These are phyloP conservation scores for Naumovozyma dairenensis DNA, from an alignment of 805 yeast genomes.

Conservation along the genomic window DNA sequence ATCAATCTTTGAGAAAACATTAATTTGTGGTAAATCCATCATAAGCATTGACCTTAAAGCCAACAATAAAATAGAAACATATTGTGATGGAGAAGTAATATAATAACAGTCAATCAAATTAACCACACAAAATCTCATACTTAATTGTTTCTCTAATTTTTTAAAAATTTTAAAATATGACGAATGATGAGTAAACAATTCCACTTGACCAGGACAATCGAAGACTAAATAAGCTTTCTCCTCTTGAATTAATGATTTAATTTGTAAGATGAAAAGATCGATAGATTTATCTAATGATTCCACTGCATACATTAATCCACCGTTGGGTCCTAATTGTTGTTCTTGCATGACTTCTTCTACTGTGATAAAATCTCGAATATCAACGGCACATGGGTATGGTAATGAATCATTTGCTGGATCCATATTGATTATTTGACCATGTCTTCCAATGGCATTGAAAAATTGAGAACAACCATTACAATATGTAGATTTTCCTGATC, in stretches of 20 bases:
- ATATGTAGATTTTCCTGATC: conserved; percentile 92
- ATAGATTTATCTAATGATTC: conserved; percentile 52
- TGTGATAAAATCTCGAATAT: conserved; percentile 66
- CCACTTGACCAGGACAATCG: conserved; percentile 96
- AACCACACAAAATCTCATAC: conserved; percentile 72
- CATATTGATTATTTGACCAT: conserved; percentile 71
- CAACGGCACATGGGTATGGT: conserved; percentile 65
- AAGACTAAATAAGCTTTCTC: conserved; percentile 61
- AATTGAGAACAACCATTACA: conserved; percentile 90
- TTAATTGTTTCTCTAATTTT: conserved; percentile 50
- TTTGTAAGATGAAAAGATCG: conserved; percentile 47
- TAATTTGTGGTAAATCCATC: conserved; percentile 84
- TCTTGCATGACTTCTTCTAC: conserved; percentile 72
- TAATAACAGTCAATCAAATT: conserved; percentile 77
- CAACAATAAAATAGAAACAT: conserved; percentile 68
- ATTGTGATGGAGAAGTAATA: conserved; percentile 79
- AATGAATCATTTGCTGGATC: conserved; percentile 83
- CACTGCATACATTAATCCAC: conserved; percentile 82
- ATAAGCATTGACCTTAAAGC: conserved; percentile 89
- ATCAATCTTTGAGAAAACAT: conserved; percentile 88
- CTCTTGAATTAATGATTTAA: conserved; percentile 45
- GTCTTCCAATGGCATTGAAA: conserved; percentile 86
- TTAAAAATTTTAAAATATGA: conserved; percentile 62
- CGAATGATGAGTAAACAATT: conserved; percentile 81
- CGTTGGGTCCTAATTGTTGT: conserved; percentile 69